phyloP scores from a whole-genome alignment of 805 yeast species.

The Metschnikowia koreensis region DNA sequence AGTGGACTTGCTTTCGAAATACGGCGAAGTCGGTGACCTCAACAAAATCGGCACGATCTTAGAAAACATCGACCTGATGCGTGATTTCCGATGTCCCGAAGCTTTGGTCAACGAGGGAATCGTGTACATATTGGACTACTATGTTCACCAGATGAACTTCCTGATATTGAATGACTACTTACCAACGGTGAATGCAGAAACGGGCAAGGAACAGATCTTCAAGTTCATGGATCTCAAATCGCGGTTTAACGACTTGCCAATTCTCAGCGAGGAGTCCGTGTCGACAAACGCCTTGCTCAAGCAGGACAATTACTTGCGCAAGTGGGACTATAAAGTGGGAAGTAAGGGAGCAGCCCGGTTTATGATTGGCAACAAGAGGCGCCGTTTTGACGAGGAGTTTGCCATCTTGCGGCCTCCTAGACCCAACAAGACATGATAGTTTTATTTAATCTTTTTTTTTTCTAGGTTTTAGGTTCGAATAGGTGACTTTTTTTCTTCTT shows the following conservation, averaged over 20 bases:
- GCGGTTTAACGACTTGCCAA: constrained; percentile 39
- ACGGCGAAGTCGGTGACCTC: constrained; percentile 17
- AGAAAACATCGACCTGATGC: constrained; percentile 33
- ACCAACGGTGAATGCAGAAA: constrained; percentile 32
- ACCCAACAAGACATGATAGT: constrained; percentile 1
- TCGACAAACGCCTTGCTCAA: constrained; percentile 27
- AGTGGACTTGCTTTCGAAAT: constrained; percentile 25
- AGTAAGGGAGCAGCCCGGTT: constrained; percentile 47
- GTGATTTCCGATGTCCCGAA: constrained; percentile 43
- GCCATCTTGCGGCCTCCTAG: constrained; percentile 16
- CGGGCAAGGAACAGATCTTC: constrained; percentile 48
- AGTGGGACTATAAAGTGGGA: constrained; percentile 43
- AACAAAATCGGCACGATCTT: constrained; percentile 23
- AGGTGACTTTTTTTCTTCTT: background rate
- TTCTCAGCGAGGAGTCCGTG: constrained; percentile 31
- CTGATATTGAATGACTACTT: constrained; percentile 48
- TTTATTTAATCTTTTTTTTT: no score
- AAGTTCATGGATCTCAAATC: constrained; percentile 45
- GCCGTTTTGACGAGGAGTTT: constrained; percentile 43
- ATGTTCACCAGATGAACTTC: constrained; percentile 53
- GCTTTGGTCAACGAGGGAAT: constrained; percentile 50
- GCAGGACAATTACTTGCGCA: constrained; percentile 46
- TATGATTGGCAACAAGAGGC: constrained; percentile 49
- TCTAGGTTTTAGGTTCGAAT: background rate
- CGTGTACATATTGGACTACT: constrained; percentile 57